Base-by-base conservation (phyloP, 2,329 filamentous ascomycete species). In the Penicillium sp. region DNA sequence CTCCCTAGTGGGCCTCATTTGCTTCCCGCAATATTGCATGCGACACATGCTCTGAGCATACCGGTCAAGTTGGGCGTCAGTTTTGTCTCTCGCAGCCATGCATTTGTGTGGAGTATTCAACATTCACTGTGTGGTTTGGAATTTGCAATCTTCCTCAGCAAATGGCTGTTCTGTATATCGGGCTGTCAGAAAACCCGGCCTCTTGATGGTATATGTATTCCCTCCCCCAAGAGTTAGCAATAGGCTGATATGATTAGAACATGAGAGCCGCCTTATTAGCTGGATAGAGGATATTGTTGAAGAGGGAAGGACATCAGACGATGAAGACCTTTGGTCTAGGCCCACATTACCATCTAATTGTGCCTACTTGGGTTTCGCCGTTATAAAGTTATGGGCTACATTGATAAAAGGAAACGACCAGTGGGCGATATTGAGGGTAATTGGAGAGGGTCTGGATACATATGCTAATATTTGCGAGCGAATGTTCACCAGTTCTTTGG, bases 11-110 rank as follows among this genome's bases (percentile, higher is more conserved):
- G 56, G 84, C 40, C 79, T 10, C 80, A 82, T 38, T 77, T 88
- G 12, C 82, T 83, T 41, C 76, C 84, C 45, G 86, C 86, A 0
- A 80, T 88, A 0, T 78, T 87, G 25, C 86, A 89, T 64, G 84
- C 84, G 1, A 82, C 86, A 21, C 86, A 88, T 65, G 85, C 86
- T 0, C 72, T 89, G 31, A 86, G 84, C 6, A 84, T 87, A n/a
- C 65, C 66, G 0, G 63, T 70, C 2, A 59, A 63, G 15, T 44
- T 69, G 3, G 66, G 66, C 0, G 50, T 67, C 5, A 54, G 59
- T 10, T 62, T 60, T 47, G 55, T 68, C 6, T 50, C 61, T 2
- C 59, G 53, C 5, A 64, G 55, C 29, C 59, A 64, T 29, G 50
- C 60, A 2, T 61, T 62, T 39, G 59, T 66, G 1, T 64, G 63